Percentiles rank a stretch among this genome's conserved stretches.
phyloP scores from a whole-genome alignment of 257 asterid species.

The Petrea volubilis region DNA sequence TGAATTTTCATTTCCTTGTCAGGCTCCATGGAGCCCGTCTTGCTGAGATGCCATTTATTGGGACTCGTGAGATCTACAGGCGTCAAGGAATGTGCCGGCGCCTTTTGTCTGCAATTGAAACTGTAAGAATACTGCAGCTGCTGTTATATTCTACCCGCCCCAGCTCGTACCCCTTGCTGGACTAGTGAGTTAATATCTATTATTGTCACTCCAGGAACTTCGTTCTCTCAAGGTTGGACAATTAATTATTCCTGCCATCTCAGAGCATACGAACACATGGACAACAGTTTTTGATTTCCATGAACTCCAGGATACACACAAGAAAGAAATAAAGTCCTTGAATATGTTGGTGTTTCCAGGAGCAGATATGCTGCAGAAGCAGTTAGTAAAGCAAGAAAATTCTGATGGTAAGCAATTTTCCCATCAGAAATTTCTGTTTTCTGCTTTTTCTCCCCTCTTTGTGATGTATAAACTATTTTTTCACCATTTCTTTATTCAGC shows the following conservation, averaged over 20 bases:
- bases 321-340: constrained; percentile 65
- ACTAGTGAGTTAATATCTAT: neutral
- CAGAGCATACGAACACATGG: constrained; percentile 96
- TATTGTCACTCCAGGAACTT: constrained; percentile 59
- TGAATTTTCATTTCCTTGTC: constrained; percentile 18
- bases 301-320: constrained; percentile 51
- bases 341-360: constrained; percentile 97
- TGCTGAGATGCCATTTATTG: constrained; percentile 99
- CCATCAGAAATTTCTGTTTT: too few species aligned
- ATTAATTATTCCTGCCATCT: constrained; percentile 87
- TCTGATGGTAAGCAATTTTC: constrained; percentile 54
- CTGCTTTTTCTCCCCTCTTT: neutral
- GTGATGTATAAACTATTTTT: neutral
- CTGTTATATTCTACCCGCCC: neutral
- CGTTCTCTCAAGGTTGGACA: constrained; percentile 63
- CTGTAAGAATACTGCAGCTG: constrained; percentile 41
- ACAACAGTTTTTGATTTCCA: constrained; percentile 71
- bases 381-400: constrained; percentile 46
- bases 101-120: constrained; percentile 78
- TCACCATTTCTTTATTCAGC: neutral
- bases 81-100: constrained; percentile 99
- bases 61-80: constrained; percentile 84
- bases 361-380: constrained; percentile 91
- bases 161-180: neutral
- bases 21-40: constrained; percentile 87